These are phyloP conservation scores for Apiotrichum veenhuisii DNA, from an alignment of 1,284 basidiomycete species.

Conservation along the genomic window DNA sequence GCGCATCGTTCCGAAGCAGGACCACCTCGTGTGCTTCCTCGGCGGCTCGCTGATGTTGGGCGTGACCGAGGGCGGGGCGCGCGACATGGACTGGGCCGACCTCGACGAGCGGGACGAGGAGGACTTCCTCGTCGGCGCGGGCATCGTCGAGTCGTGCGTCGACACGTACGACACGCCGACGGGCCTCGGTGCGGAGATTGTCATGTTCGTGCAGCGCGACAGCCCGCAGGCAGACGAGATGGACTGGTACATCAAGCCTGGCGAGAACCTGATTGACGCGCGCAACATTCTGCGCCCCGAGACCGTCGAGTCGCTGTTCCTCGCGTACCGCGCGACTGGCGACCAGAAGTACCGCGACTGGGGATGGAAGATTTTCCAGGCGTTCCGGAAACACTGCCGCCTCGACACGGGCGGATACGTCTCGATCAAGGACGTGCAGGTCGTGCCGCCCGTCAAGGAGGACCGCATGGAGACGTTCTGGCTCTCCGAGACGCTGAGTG, in stretches of 20 bases:
- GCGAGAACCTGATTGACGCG: constrained; percentile 64
- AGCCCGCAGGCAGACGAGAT: constrained; percentile 50
- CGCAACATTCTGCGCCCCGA: constrained; percentile 92
- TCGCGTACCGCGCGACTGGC: constrained; percentile 79
- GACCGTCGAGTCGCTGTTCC: constrained; percentile 88
- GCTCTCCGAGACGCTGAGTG: constrained; percentile 82
- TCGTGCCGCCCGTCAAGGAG: constrained; percentile 60
- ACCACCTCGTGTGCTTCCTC: constrained; percentile 93
- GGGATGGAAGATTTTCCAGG: constrained; percentile 87
- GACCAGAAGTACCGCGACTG: constrained; percentile 73
- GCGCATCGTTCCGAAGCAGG: constrained; percentile 78
- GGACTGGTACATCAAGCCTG: constrained; percentile 82
- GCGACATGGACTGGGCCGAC: constrained; percentile 28
- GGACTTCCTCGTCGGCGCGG: constrained; percentile 78
- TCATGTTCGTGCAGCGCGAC: constrained; percentile 61
- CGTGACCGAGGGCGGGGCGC: constrained; percentile 66
- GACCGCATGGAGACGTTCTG: constrained; percentile 97
- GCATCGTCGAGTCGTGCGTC: constrained; percentile 82
- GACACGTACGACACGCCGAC: constrained; percentile 80
- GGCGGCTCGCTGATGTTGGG: constrained; percentile 88
- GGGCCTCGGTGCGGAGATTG: constrained; percentile 80
- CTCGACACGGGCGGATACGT: constrained; percentile 77
- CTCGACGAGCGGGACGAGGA: constrained; percentile 59
- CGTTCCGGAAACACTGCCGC: constrained; percentile 76
- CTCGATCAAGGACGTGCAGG: constrained; percentile 77